Percentiles rank a stretch among this genome's conserved stretches.
These are phyloP conservation scores for Glonium stellatum DNA, from an alignment of 495 filamentous ascomycete species.

Conservation along the genomic window DNA sequence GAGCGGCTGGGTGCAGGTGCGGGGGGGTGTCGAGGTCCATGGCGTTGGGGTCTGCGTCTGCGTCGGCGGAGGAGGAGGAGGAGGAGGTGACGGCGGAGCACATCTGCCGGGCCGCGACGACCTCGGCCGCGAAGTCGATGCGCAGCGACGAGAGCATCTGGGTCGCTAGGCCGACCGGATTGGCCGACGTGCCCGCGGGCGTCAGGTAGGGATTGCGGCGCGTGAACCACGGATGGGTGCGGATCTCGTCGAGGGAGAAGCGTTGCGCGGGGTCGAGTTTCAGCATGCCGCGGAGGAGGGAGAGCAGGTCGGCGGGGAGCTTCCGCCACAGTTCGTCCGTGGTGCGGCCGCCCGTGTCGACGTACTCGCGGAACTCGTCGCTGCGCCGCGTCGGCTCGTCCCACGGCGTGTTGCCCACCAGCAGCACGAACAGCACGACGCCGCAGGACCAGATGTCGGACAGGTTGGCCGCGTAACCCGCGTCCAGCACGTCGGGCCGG, in stretches of 20 bases:
- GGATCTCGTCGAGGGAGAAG: conserved; percentile 83
- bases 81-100: conserved; percentile 25
- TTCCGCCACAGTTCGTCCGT: conserved; percentile 81
- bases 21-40: conserved; percentile 41
- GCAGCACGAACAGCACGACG: conserved; percentile 88
- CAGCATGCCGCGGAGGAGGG: conserved; percentile 92
- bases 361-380: conserved; percentile 61
- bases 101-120: conserved; percentile 46
- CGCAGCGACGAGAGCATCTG: conserved; percentile 88
- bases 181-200: conserved; percentile 64
- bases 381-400: conserved; percentile 69
- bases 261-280: conserved; percentile 65
- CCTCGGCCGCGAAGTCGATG: conserved; percentile 76
- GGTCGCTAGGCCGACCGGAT: conserved; percentile 77
- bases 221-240: conserved; percentile 93
- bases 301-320: conserved; percentile 67
- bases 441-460: conserved; percentile 97
- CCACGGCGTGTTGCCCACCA: conserved; percentile 97
- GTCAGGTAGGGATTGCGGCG: conserved; percentile 70
- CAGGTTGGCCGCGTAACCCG: conserved; percentile 73
- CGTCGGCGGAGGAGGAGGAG: conserved; percentile 30
- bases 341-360: conserved; percentile 68
- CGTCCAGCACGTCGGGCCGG: conserved; percentile 34
- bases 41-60: conserved; percentile 40
- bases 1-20: conserved; percentile 16